These are phyloP conservation scores for Cylindrodendrum hubeiense DNA, from an alignment of 2,329 filamentous ascomycete species.

Conservation along the genomic window DNA sequence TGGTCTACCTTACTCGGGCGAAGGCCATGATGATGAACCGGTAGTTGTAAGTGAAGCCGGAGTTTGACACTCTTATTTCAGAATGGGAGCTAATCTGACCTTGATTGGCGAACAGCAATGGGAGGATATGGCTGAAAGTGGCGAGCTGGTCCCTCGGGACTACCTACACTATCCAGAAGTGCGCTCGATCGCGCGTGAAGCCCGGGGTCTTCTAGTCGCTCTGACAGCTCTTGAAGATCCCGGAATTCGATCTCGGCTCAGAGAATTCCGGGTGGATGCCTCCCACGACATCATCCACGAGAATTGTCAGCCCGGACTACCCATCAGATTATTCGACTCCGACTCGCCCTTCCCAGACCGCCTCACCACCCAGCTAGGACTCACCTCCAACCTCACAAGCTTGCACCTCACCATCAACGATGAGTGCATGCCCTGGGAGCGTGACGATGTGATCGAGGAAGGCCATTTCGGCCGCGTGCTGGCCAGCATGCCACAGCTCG, in stretches of 20 bases:
- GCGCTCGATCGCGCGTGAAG: neutral
- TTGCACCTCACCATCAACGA: slow-evolving; percentile 7
- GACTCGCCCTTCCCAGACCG: neutral
- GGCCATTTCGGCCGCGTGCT: neutral
- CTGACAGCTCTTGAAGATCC: neutral
- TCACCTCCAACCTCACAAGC: neutral
- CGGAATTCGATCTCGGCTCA: neutral
- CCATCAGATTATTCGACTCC: slow-evolving; percentile 1
- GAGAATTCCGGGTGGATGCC: slow-evolving; percentile 17
- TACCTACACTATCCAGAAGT: neutral
- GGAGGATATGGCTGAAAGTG: neutral
- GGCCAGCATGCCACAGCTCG: slow-evolving; percentile 1
- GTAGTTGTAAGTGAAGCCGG: neutral
- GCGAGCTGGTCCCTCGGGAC: neutral
- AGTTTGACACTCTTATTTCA: neutral
- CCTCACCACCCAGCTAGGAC: neutral
- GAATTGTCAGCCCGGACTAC: neutral
- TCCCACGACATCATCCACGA: neutral
- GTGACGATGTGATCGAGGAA: neutral
- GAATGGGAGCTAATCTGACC: neutral
- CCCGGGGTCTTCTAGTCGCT: neutral
- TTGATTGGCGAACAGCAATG: neutral
- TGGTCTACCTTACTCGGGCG: neutral
- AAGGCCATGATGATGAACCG: neutral
- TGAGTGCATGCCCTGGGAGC: neutral